phyloP scores from a whole-genome alignment of 139 green algal genomes.

The Chlorella sp. region DNA sequence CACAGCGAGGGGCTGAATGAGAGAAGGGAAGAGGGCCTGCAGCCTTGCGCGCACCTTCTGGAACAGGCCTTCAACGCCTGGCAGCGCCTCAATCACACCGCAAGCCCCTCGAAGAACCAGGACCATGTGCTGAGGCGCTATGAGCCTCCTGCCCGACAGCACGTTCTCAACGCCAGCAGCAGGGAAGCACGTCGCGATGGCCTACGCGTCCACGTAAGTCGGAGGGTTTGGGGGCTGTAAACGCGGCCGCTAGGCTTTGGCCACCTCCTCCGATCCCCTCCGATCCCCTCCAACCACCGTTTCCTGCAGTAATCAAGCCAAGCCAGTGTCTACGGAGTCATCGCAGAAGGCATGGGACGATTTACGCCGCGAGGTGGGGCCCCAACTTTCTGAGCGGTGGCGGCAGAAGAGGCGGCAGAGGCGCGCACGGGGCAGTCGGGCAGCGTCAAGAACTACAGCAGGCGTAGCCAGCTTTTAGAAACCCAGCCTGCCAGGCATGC shows the following conservation, averaged over 20 bases:
- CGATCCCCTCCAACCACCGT: background rate
- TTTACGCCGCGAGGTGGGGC: constrained; percentile 51
- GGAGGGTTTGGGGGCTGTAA: no score
- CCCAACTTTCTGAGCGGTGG: background rate
- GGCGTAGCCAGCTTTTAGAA: background rate
- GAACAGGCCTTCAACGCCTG: no score
- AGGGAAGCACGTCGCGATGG: constrained; percentile 58
- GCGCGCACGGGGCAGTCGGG: background rate
- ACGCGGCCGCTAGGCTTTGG: background rate
- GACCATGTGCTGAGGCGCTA: background rate
- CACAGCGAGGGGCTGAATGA: no score
- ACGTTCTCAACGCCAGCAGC: background rate
- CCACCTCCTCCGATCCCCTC: no score
- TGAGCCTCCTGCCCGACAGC: background rate
- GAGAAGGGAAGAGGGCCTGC: no score
- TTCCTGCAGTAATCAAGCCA: background rate
- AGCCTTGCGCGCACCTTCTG: no score
- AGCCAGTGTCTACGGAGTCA: background rate
- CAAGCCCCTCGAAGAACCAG: no score
- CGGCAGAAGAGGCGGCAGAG: background rate
- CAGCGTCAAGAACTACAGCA: background rate
- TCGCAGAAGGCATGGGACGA: constrained; percentile 49
- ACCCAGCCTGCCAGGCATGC: background rate
- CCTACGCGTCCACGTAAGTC: constrained; percentile 54
- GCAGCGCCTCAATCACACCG: no score